Base-by-base conservation (phyloP, 1,139 yeast genomes). In the Lizanozyma gosingica region DNA sequence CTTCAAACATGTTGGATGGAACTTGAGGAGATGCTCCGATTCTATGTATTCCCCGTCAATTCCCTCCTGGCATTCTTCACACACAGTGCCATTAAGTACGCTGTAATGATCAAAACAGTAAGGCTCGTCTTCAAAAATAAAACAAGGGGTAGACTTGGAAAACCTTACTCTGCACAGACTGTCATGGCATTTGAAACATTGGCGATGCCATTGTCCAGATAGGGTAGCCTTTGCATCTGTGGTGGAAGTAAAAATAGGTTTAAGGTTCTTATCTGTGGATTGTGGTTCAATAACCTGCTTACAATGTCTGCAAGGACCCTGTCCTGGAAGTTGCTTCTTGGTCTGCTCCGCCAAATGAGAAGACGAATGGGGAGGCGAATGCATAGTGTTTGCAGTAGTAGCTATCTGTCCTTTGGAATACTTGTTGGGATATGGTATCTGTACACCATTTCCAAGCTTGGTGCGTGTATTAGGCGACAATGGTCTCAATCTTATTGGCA, bases 181-280 rank as follows among this genome's bases (percentile, higher is more conserved):
- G 42, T 60, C 57, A 17, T 71, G 60, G 63, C 98, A 92, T 16
- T 67, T 63, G 65, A 92, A 90, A 57, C 98, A 92, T 14, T 70
- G 63, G 39, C 94, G 71, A 57, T 92, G 98, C 97, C 97, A 90
- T 59, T 88, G 94, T 0, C 98, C 98, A 1, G 90, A 75, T 35
- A 92, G 65, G 6, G 29, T 22, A 6, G 29, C 6, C 29, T 22
- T 22, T 6, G 11, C 29, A 22, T 22, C 29, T 6, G 29, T 22
- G 29, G 29, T 22, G 11, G 29, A 22, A 6, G 29, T 22, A 11
- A 22, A 22, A 22, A 22, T 22, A 22, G 29, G 29, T 22, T 51
- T 83, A 90, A 17, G 83, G 83, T 39, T 86, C 87, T 47, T 77
- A 80, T 11, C 96, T 86, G 57, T 79, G 83, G n/a, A 92, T 77